A percentile compares a stretch with the other conserved stretches of the same genome.
Evolutionary conservation across 1,284 basidiomycete species (phyloP).

Genomic region (Fistulina hepatica): DNA sequence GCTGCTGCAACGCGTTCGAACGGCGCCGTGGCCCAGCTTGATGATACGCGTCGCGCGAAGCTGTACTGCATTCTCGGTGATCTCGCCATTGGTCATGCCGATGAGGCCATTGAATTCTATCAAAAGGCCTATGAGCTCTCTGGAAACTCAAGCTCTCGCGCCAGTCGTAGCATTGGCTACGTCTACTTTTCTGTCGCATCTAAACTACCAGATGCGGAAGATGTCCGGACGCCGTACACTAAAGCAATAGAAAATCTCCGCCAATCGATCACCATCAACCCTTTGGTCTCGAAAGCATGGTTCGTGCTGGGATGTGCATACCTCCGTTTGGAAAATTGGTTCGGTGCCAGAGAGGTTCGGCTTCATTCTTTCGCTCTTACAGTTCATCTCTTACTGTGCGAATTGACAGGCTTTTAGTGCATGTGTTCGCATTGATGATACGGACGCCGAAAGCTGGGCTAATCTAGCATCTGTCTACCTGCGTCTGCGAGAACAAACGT

Average conservation of each 20-base stretch:
- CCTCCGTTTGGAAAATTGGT: conserved; percentile 76
- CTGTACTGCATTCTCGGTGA: conserved; percentile 95
- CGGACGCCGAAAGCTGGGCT: conserved; percentile 97
- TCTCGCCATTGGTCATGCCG: conserved; percentile 47
- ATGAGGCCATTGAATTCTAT: conserved; percentile 63
- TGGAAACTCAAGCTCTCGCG: conserved; percentile 68
- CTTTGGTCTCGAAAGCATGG: conserved; percentile 82
- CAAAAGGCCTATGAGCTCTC: conserved; percentile 80
- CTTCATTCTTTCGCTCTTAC: too few relatives aligned
- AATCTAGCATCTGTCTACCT: conserved; percentile 95
- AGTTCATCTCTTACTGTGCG: too few relatives aligned
- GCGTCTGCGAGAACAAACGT: conserved; percentile 40
- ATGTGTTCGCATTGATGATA: conserved; percentile 86
- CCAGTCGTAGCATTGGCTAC: conserved; percentile 86
- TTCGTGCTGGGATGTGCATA: conserved; percentile 91
- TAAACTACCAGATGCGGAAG: neutral
- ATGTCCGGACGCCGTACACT: conserved; percentile 46
- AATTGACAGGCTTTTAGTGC: conserved; percentile 78
- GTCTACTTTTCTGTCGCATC: conserved; percentile 45
- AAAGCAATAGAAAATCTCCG: conserved; percentile 61
- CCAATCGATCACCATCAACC: conserved; percentile 79
- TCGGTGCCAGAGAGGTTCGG: conserved; percentile 1
- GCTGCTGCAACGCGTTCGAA: too few relatives aligned
- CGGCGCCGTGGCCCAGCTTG: conserved; percentile 48
- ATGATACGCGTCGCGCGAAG: conserved; percentile 76